These are phyloP conservation scores for Neurospora sp. DNA, from an alignment of 495 filamentous ascomycete genomes.

Conservation along the genomic window DNA sequence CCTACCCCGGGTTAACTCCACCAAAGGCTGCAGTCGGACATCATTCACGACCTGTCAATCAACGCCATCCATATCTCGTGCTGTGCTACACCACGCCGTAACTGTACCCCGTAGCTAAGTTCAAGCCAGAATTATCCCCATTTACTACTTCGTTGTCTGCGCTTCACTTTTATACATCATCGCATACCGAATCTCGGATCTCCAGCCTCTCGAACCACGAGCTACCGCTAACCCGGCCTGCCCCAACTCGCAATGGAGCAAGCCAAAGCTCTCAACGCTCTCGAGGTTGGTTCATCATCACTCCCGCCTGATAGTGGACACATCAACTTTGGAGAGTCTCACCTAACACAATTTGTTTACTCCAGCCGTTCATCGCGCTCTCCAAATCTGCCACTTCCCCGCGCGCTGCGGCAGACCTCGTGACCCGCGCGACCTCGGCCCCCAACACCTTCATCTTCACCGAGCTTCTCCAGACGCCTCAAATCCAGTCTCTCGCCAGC, in stretches of 20 bases:
- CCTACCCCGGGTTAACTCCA: neutral
- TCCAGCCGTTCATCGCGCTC: conserved; percentile 75
- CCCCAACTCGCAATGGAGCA: conserved; percentile 59
- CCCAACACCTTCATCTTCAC: conserved; percentile 90
- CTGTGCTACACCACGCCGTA: neutral
- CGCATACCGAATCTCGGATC: neutral
- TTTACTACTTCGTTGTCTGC: neutral
- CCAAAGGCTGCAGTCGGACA: neutral
- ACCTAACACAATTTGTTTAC: conserved; percentile 2
- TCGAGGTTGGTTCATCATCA: conserved; percentile 38
- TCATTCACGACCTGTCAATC: neutral
- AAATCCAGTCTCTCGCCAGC: conserved; percentile 62
- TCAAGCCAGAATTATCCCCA: neutral
- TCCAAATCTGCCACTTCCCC: conserved; percentile 77
- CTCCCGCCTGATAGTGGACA: neutral
- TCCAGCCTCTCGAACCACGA: neutral
- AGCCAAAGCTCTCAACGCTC: conserved; percentile 71
- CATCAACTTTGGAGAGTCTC: neutral
- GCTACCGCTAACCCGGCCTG: neutral
- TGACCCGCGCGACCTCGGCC: conserved; percentile 76
- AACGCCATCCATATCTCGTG: neutral
- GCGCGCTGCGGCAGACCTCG: conserved; percentile 73
- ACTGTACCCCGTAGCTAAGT: neutral
- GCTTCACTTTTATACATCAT: neutral
- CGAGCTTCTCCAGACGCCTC: conserved; percentile 75